Conservation (phyloP, 1,284 basidiomycete species). For the Limonomyces culmigenus region DNA sequence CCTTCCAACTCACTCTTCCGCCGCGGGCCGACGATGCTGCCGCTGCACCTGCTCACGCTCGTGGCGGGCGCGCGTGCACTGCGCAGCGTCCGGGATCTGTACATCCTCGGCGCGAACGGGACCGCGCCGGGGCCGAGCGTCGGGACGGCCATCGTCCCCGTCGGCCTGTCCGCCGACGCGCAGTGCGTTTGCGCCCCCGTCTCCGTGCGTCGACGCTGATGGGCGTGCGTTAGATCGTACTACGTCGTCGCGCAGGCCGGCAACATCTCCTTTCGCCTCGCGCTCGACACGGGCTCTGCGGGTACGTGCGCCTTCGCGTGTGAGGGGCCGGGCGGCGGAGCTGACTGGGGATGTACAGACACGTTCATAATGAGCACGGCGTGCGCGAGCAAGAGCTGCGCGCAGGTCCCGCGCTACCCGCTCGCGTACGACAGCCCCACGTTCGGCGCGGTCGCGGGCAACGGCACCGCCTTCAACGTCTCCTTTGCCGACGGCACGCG, state of each 20-base stretch:
- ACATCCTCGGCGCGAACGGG: neutral
- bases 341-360: too few species aligned
- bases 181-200: slow-evolving; percentile 19
- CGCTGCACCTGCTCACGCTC: too few species aligned
- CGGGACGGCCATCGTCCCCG: slow-evolving; percentile 17
- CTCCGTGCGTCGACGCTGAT: neutral
- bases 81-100: too few species aligned
- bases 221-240: slow-evolving; percentile 35
- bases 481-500: slow-evolving; percentile 52
- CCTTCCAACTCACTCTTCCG: too few species aligned
- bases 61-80: too few species aligned
- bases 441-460: slow-evolving; percentile 40
- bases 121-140: neutral
- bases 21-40: too few species aligned
- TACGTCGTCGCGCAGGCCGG: slow-evolving; percentile 42
- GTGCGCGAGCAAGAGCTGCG: slow-evolving; percentile 37
- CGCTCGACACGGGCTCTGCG: slow-evolving; percentile 61
- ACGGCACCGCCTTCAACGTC: slow-evolving; percentile 37
- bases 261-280: slow-evolving; percentile 46
- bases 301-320: too few species aligned
- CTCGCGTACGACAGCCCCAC: slow-evolving; percentile 46
- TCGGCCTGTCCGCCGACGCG: slow-evolving; percentile 26
- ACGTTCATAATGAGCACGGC: slow-evolving; percentile 51
- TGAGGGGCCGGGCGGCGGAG: too few species aligned
- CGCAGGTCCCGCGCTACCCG: slow-evolving; percentile 44